Evolutionary conservation across 2,329 filamentous ascomycete genomes (phyloP).

Genomic region (Botryotinia calthae): DNA sequence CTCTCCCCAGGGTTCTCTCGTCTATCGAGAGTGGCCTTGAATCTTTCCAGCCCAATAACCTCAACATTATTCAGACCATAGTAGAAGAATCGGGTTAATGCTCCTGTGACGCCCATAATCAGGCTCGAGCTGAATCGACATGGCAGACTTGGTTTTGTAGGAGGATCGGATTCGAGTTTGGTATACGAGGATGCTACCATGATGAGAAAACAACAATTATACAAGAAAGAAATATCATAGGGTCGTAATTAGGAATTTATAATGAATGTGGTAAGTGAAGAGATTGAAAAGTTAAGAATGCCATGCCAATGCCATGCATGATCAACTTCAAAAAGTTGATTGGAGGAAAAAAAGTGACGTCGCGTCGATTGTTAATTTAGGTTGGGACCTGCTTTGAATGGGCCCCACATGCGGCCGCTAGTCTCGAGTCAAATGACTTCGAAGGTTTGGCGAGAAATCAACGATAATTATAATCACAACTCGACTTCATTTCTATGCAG

Average conservation of each 20-base stretch:
- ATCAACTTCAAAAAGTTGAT: neutral
- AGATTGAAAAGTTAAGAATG: constrained; percentile 1
- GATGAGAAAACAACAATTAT: neutral
- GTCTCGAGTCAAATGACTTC: neutral
- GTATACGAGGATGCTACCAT: constrained; percentile 20
- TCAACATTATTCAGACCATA: constrained; percentile 72
- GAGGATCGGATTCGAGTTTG: constrained; percentile 22
- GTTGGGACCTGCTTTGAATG: neutral
- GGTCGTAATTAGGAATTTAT: neutral
- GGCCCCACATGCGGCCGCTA: constrained; percentile 1
- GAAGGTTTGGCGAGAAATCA: neutral
- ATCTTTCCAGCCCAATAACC: constrained; percentile 70
- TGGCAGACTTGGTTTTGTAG: constrained; percentile 44
- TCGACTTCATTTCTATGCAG: neutral
- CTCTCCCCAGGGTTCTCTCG: constrained; percentile 65
- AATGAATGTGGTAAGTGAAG: neutral
- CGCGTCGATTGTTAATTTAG: neutral
- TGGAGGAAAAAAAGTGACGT: constrained; percentile 15
- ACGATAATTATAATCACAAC: too few species aligned
- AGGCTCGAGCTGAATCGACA: constrained; percentile 73
- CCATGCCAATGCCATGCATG: neutral
- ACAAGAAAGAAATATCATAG: neutral
- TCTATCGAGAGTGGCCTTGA: constrained; percentile 72
- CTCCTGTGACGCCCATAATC: constrained; percentile 70
- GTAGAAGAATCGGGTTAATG: constrained; percentile 71